Conservation (phyloP, 1,284 basidiomycete genomes). For the Ustilago cynodontis region DNA sequence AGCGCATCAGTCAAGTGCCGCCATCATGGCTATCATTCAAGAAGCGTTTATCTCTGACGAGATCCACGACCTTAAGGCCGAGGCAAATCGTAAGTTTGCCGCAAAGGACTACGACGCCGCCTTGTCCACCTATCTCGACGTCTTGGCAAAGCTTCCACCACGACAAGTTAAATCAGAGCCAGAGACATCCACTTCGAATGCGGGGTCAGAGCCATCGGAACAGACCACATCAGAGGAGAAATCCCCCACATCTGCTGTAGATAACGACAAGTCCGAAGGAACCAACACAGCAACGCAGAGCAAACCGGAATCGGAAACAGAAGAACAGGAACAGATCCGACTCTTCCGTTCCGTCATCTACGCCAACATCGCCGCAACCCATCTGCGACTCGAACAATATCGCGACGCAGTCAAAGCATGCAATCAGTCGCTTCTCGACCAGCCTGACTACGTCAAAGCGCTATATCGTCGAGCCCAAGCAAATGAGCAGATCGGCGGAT, state of each 20-base stretch:
- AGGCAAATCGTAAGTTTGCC: slow-evolving; percentile 51
- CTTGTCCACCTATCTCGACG: slow-evolving; percentile 51
- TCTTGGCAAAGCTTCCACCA: slow-evolving; percentile 45
- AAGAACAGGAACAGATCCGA: slow-evolving; percentile 38
- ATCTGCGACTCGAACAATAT: slow-evolving; percentile 75
- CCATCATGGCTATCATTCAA: slow-evolving; percentile 39
- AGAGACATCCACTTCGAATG: not conserved
- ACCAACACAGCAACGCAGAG: not conserved
- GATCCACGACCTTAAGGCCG: slow-evolving; percentile 45
- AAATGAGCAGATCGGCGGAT: slow-evolving; percentile 83
- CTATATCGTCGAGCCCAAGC: slow-evolving; percentile 86
- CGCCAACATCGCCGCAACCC: slow-evolving; percentile 84
- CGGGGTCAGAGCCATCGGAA: not conserved
- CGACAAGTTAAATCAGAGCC: slow-evolving; percentile 6
- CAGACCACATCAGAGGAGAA: not conserved
- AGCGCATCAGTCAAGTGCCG: not conserved
- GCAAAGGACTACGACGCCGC: slow-evolving; percentile 50
- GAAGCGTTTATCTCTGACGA: slow-evolving; percentile 43
- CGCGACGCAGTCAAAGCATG: slow-evolving; percentile 82
- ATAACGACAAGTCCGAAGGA: not conserved
- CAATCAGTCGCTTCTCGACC: slow-evolving; percentile 81
- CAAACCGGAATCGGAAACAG: slow-evolving; percentile 15
- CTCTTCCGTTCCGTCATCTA: slow-evolving; percentile 72
- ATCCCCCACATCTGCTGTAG: not conserved
- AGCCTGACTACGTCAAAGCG: slow-evolving; percentile 86